Evolutionary conservation across 805 yeast genomes (phyloP).

Genomic region (Limtongia smithiae): DNA sequence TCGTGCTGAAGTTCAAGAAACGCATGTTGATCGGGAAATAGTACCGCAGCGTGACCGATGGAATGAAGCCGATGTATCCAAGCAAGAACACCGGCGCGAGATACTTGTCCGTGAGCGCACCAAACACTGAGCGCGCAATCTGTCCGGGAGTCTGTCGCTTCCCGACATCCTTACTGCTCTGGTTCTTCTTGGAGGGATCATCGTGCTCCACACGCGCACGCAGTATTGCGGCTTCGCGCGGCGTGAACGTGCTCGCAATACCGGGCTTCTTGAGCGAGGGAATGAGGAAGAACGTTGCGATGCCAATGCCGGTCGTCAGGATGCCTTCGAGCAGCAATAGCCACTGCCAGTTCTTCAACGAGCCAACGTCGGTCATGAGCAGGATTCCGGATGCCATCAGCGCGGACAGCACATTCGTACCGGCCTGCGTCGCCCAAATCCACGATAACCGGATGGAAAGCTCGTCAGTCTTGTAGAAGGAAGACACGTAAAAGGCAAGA

Average conservation of each 20-base stretch:
- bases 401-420: conserved; percentile 47
- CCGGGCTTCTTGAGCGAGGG: conserved; percentile 18
- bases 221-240: conserved; percentile 23
- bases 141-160: conserved; percentile 46
- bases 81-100: conserved; percentile 20
- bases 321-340: conserved; percentile 56
- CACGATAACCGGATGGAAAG: conserved; percentile 55
- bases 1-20: conserved; percentile 49
- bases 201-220: conserved; percentile 22
- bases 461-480: conserved; percentile 59
- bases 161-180: conserved; percentile 32
- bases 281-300: conserved; percentile 41
- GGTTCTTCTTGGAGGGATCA: conserved; percentile 22
- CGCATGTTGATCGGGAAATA: conserved; percentile 48
- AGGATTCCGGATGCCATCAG: conserved; percentile 55
- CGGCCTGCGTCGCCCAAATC: conserved; percentile 56
- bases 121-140: conserved; percentile 41
- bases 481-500: conserved; percentile 59
- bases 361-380: conserved; percentile 38
- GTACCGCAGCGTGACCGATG: conserved; percentile 21
- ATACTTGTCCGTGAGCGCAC: conserved; percentile 19
- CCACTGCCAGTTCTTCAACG: conserved; percentile 59
- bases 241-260: conserved; percentile 15
- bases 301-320: conserved; percentile 53
- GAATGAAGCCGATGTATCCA: conserved; percentile 26